Conservation (phyloP, 345 rosid genomes). For the Rhodomyrtus tomentosa region DNA sequence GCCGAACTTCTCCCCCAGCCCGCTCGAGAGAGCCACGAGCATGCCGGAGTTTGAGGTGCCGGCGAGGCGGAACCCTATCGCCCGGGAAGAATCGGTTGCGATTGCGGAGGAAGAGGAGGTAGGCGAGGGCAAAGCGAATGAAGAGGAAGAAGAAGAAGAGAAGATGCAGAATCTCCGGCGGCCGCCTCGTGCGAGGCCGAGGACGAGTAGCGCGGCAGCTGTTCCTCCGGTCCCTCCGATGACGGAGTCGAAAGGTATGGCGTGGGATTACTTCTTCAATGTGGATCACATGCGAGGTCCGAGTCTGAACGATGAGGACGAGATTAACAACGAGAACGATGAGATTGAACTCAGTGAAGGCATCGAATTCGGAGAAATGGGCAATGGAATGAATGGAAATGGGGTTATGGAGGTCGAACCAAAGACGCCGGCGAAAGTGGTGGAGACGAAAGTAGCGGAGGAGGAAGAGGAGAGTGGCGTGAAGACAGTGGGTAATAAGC, state of each 20-base stretch:
- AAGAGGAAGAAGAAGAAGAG: slow-evolving; percentile 31
- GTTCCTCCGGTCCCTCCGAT: slow-evolving; percentile 33
- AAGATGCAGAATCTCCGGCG: slow-evolving; percentile 18
- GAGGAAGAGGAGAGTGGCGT: slow-evolving; percentile 6
- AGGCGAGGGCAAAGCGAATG: background rate
- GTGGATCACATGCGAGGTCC: slow-evolving; percentile 52
- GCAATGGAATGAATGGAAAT: slow-evolving; percentile 6
- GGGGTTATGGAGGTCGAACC: slow-evolving; percentile 25
- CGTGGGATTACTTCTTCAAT: slow-evolving; percentile 66
- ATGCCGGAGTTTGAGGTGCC: slow-evolving; percentile 30
- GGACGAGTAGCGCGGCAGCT: slow-evolving; percentile 12
- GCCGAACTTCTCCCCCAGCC: slow-evolving; percentile 72
- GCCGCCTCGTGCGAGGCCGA: background rate
- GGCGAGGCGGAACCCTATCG: background rate
- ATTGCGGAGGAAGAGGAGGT: slow-evolving; percentile 34
- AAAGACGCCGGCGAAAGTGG: slow-evolving; percentile 48
- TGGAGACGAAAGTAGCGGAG: slow-evolving; percentile 8
- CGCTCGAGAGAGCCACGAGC: slow-evolving; percentile 57
- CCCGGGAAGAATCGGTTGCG: slow-evolving; percentile 21
- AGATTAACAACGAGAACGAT: slow-evolving; percentile 4
- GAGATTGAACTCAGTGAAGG: slow-evolving; percentile 8
- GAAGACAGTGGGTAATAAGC: slow-evolving; percentile 5
- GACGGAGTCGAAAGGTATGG: slow-evolving; percentile 30
- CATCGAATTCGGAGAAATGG: slow-evolving; percentile 5
- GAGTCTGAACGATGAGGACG: slow-evolving; percentile 23